phyloP scores from a whole-genome alignment of 2,329 filamentous ascomycete species.

The Lachnellula hyalina region DNA sequence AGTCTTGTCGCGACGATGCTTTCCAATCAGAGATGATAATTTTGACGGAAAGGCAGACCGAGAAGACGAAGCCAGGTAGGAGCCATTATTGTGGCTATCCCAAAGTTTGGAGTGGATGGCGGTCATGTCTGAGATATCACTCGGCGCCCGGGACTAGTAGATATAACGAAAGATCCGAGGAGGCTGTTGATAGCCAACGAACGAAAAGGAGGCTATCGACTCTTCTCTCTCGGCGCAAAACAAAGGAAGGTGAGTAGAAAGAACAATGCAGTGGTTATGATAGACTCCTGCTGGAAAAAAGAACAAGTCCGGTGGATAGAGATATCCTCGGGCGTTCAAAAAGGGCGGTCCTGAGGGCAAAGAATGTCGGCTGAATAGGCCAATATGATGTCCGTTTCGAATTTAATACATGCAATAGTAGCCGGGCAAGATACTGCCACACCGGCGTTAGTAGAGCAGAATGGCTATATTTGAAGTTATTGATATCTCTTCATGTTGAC shows the following conservation, averaged over 20 bases:
- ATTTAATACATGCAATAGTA: background rate
- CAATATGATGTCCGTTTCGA: background rate
- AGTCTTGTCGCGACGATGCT: background rate
- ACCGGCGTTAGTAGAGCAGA: background rate
- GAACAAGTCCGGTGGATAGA: conserved; percentile 1
- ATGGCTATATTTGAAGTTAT: conserved; percentile 20
- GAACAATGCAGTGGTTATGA: background rate
- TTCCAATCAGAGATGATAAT: background rate
- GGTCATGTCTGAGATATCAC: background rate
- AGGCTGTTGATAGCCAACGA: conserved; percentile 24
- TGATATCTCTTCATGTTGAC: conserved; percentile 13
- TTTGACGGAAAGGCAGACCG: background rate
- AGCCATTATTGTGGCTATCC: background rate
- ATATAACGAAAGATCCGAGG: conserved; percentile 20
- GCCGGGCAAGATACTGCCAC: background rate
- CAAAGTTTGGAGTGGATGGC: background rate
- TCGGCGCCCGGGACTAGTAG: background rate
- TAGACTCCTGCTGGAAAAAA: background rate
- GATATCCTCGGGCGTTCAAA: background rate
- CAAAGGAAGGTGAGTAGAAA: conserved; percentile 11
- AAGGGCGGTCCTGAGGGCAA: background rate
- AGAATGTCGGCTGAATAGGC: background rate
- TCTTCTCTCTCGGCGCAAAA: conserved; percentile 23
- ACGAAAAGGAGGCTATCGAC: conserved; percentile 21
- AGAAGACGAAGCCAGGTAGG: background rate